Evolutionary conservation across 2,329 filamentous ascomycete genomes (phyloP).

Genomic region (Fusarium guadeloupense): DNA sequence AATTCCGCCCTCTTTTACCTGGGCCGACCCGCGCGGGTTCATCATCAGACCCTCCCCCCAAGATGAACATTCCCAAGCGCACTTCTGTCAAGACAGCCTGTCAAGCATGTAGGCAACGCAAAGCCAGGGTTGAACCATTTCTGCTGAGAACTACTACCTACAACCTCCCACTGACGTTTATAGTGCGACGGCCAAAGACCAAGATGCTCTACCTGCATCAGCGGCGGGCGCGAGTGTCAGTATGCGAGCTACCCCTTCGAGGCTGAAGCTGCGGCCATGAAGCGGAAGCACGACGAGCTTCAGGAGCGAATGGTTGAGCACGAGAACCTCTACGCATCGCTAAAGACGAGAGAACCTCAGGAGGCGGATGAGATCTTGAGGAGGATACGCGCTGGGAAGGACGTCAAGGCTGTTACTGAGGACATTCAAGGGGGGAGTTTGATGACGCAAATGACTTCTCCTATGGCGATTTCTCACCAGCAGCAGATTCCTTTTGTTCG

Average conservation of each 20-base stretch:
- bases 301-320: slow-evolving; percentile 2
- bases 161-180: not conserved
- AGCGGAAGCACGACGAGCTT: slow-evolving; percentile 21
- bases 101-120: slow-evolving; percentile 27
- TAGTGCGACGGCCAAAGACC: slow-evolving; percentile 28
- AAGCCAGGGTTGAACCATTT: slow-evolving; percentile 13
- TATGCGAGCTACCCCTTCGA: slow-evolving; percentile 16
- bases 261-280: slow-evolving; percentile 10
- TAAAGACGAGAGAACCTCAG: slow-evolving; percentile 5
- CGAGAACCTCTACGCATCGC: slow-evolving; percentile 16
- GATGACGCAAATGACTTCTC: not conserved
- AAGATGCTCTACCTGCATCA: slow-evolving; percentile 15
- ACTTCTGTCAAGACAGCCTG: slow-evolving; percentile 24
- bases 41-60: not conserved
- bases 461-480: not conserved
- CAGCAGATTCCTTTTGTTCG: not conserved
- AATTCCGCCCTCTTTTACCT: slow-evolving; percentile 10
- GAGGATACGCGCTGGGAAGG: slow-evolving; percentile 20
- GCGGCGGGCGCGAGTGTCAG: slow-evolving; percentile 13
- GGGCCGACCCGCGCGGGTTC: slow-evolving; percentile 3
- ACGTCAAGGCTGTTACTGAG: slow-evolving; percentile 9
- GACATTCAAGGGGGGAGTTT: not conserved
- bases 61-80: slow-evolving; percentile 22
- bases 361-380: slow-evolving; percentile 25
- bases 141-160: too few relatives aligned